phyloP scores from a whole-genome alignment of 2,329 filamentous ascomycete genomes.

The Arthrobotrys musiformis region DNA sequence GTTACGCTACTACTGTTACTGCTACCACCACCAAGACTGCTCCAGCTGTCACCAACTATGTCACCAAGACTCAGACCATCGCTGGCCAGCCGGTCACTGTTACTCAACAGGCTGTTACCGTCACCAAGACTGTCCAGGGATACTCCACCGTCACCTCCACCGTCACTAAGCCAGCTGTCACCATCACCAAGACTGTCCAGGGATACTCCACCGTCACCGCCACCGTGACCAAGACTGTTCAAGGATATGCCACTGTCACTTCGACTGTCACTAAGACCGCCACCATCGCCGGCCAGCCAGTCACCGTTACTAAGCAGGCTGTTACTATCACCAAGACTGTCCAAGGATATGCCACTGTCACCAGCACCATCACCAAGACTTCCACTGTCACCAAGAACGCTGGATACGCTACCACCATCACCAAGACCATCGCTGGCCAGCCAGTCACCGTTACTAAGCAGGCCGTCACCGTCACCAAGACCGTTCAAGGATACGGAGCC shows the following conservation, averaged over 20 bases:
- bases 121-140: no score
- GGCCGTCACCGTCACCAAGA: neutral
- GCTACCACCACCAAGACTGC: slow-evolving; percentile 16
- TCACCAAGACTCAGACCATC: slow-evolving; percentile 2
- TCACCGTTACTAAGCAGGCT: slow-evolving; percentile 6
- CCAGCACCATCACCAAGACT: slow-evolving; percentile 13
- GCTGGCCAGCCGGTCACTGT: no score
- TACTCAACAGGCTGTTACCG: no score
- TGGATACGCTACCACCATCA: neutral
- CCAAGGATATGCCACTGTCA: neutral
- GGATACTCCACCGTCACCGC: no score
- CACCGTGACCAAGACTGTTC: slow-evolving; percentile 19
- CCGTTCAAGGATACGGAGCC: neutral
- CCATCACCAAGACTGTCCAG: no score
- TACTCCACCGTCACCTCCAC: no score
- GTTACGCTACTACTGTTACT: no score
- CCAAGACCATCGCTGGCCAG: neutral
- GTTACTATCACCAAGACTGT: slow-evolving; percentile 5
- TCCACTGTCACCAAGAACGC: neutral
- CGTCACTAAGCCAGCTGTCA: no score
- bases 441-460: slow-evolving; percentile 1
- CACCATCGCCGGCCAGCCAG: neutral
- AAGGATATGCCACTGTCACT: neutral
- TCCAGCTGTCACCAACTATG: no score
- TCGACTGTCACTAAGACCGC: neutral